A percentile compares a stretch with the other conserved stretches of the same genome.
Conservation (phyloP, 192 early-diverging fungal genomes). For the Rhizoclosmatium sp. region DNA sequence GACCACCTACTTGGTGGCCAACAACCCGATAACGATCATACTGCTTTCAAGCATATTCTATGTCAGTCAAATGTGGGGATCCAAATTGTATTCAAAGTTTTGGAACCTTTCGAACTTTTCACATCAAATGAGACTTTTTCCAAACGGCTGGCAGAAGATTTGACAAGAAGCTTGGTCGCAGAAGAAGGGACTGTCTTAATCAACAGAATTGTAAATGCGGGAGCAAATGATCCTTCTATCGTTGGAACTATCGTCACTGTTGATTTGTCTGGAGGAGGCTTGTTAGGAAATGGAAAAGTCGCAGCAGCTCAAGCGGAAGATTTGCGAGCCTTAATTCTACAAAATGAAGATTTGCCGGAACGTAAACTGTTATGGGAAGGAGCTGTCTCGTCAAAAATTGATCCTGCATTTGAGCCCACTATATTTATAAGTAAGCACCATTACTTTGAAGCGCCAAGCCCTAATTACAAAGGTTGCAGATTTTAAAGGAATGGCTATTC, state of each 20-base stretch:
- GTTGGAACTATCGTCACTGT: constrained; percentile 36
- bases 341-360: constrained; percentile 13
- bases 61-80: constrained; percentile 25
- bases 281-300: constrained; percentile 17
- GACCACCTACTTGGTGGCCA: background rate
- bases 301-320: constrained; percentile 52
- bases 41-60: constrained; percentile 25
- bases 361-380: constrained; percentile 25
- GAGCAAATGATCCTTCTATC: background rate
- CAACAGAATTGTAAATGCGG: constrained; percentile 33
- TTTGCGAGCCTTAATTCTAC: constrained; percentile 38
- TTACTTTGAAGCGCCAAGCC: background rate
- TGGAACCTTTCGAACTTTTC: background rate
- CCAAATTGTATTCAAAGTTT: constrained; percentile 19
- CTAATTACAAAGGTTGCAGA: constrained; percentile 5
- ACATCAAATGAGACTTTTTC: constrained; percentile 1
- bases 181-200: constrained; percentile 23
- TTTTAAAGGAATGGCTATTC: constrained; percentile 49
- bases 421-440: constrained; percentile 42
- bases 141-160: background rate
- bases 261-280: constrained; percentile 30
- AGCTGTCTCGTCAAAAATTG: constrained; percentile 37
- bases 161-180: background rate
- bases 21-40: constrained; percentile 2
- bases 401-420: constrained; percentile 43